Conservation (phyloP, 1,139 yeast genomes). For the Insectozyma bohioensis region DNA sequence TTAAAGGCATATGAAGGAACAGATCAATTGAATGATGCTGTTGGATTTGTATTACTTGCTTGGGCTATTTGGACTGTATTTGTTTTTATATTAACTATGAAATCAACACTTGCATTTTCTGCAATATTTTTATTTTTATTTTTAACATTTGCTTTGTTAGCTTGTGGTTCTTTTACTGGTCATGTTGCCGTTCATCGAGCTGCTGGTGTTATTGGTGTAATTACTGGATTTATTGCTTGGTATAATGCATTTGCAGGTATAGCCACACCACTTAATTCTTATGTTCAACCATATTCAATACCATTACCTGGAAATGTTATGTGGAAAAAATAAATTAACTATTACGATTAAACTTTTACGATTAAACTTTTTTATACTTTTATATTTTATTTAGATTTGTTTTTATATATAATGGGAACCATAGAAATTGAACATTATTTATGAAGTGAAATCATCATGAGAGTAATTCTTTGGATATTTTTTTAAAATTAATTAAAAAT, state of each 20-base stretch:
- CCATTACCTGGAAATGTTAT: background rate
- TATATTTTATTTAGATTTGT: no score
- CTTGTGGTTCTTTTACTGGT: constrained; percentile 38
- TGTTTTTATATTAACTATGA: constrained; percentile 39
- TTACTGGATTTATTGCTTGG: constrained; percentile 42
- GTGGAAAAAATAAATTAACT: background rate
- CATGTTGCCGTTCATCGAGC: constrained; percentile 33
- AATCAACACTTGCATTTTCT: constrained; percentile 43
- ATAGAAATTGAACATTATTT: no score
- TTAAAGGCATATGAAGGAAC: constrained; percentile 50
- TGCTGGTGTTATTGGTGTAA: constrained; percentile 45
- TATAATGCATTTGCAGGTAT: constrained; percentile 39
- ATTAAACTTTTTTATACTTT: no score
- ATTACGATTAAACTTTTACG: no score
- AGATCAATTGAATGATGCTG: constrained; percentile 29
- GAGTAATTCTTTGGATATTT: no score
- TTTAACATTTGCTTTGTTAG: constrained; percentile 40
- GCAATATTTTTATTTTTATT: constrained; percentile 33
- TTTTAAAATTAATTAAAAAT: no score
- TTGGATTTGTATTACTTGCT: constrained; percentile 42
- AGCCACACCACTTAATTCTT: constrained; percentile 30
- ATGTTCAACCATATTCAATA: constrained; percentile 18
- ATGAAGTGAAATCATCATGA: no score
- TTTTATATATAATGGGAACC: no score
- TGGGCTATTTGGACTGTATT: constrained; percentile 48